Base-by-base conservation (phyloP, 208 protist species). In the Acanthamoeba polyphaga region DNA sequence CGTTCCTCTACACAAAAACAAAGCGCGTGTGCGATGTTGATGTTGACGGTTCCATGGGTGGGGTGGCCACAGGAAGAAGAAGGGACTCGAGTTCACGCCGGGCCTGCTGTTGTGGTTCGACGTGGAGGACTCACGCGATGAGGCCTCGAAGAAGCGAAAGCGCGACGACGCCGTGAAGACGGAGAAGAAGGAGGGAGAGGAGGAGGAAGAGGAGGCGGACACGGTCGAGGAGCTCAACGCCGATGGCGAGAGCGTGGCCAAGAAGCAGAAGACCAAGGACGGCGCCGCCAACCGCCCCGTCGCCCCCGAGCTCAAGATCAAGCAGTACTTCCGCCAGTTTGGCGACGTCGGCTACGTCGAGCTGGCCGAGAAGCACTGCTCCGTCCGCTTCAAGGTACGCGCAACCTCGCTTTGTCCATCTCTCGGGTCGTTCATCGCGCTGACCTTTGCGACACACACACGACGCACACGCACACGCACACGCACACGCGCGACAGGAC, bases 221-320 rank as follows among this genome's bases (percentile, higher is more conserved):
- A 76, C 27, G 34, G 68, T 76, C 27, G 68, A 76, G 34, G 68
- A 76, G 34, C 34, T 76, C 68, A n/a, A 76, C 29, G 68, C 27
- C 27, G n/a, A 76, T 22, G 29, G 34, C 27, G n/a, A 76, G 64
- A 29, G 64, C 22, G 64, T 29, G 24, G 68, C 68, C 68, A 76
- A 76, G 68, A 76, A 43, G 68, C 17, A 76, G n/a, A 27, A 76
- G 68, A 76, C 17, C 24, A 76, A 76, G 68, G 68, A 29, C 64
- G 64, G n/a, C 22, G 27, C 64, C 64, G 62, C 27, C 19, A 70
- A 29, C 68, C n/a, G 17, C 29, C 29, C 34, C n/a, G 27, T 76
- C 27, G 27, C 68, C 29, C 34, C 68, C 0, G 34, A 17, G 24
- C 17, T 76, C 24, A 76, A 76, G n/a, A 76, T 76, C 68, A 76